Percentiles rank a stretch among this genome's conserved stretches.
Evolutionary conservation across 768 basidiomycete genomes (phyloP).

Genomic region (Naganishia kalamii): DNA sequence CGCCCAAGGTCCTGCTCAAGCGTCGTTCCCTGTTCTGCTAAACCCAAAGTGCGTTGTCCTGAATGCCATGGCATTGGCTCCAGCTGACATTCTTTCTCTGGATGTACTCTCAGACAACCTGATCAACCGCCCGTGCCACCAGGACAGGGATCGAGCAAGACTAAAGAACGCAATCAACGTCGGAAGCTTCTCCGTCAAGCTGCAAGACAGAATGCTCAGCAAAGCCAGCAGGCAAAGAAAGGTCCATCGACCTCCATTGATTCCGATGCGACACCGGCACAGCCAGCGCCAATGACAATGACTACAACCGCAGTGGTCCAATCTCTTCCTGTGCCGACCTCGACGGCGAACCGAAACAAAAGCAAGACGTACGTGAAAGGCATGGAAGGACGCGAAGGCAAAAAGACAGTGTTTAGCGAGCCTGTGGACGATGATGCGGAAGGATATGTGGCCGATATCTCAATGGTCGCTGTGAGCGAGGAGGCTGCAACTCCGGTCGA

Average conservation of each 20-base stretch:
- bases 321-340: not conserved
- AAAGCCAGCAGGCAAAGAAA: not conserved
- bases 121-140: slow-evolving; percentile 14
- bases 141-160: slow-evolving; percentile 17
- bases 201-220: not conserved
- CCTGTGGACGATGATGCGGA: not conserved
- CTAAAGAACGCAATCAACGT: slow-evolving; percentile 20
- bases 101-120: not conserved
- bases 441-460: not conserved
- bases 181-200: slow-evolving; percentile 14
- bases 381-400: slow-evolving; percentile 20
- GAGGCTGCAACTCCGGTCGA: not conserved
- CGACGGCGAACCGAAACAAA: slow-evolving; percentile 21
- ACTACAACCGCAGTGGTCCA: not conserved
- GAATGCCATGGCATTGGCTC: not conserved
- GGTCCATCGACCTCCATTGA: not conserved
- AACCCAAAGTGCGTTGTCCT: not conserved
- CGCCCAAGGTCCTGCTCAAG: not conserved
- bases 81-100: not conserved
- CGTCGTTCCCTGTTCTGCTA: slow-evolving; percentile 2
- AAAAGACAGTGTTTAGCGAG: slow-evolving; percentile 9
- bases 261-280: too few species aligned
- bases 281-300: not conserved
- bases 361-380: slow-evolving; percentile 21
- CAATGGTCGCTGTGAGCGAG: not conserved